Evolutionary conservation across 2,329 filamentous ascomycete species (phyloP).

Genomic region (Didymella keratinophila): DNA sequence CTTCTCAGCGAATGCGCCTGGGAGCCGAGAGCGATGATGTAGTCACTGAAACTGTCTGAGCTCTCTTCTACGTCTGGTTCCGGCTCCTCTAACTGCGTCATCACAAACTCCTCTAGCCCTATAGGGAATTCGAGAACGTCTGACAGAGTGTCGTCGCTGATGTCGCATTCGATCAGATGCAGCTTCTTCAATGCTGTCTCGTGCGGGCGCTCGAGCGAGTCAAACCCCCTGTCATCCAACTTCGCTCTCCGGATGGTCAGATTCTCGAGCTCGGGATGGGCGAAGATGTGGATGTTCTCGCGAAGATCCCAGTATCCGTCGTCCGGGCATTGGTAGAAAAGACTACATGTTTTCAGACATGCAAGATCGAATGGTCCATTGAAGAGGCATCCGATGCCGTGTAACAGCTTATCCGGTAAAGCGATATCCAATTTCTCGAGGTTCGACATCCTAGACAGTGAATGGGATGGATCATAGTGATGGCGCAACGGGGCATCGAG

Average conservation of each 20-base stretch:
- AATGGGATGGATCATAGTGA: conserved; percentile 43
- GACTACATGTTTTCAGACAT: conserved; percentile 41
- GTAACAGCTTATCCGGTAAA: conserved; percentile 39
- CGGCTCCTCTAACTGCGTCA: conserved; percentile 44
- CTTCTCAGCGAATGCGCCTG: conserved; percentile 39
- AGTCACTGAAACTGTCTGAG: conserved; percentile 44
- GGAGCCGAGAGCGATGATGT: conserved; percentile 40
- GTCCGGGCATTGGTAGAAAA: conserved; percentile 45
- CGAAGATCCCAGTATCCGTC: conserved; percentile 45
- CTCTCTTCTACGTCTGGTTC: conserved; percentile 43
- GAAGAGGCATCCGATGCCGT: conserved; percentile 44
- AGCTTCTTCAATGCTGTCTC: conserved; percentile 39
- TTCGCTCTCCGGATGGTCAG: conserved; percentile 42
- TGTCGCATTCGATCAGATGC: conserved; percentile 44
- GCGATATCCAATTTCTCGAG: conserved; percentile 44
- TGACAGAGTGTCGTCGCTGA: conserved; percentile 43
- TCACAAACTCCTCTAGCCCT: conserved; percentile 43
- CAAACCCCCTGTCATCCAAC: conserved; percentile 43
- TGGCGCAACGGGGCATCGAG: conserved; percentile 40
- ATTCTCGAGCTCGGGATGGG: conserved; percentile 39
- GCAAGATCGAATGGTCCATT: conserved; percentile 46
- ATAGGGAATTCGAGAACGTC: conserved; percentile 44
- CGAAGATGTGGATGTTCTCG: conserved; percentile 48
- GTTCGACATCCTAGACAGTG: conserved; percentile 46
- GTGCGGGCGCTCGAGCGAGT: conserved; percentile 43